Base-by-base conservation (phyloP, 441 rosid species). In the Erodium moschatum region DNA sequence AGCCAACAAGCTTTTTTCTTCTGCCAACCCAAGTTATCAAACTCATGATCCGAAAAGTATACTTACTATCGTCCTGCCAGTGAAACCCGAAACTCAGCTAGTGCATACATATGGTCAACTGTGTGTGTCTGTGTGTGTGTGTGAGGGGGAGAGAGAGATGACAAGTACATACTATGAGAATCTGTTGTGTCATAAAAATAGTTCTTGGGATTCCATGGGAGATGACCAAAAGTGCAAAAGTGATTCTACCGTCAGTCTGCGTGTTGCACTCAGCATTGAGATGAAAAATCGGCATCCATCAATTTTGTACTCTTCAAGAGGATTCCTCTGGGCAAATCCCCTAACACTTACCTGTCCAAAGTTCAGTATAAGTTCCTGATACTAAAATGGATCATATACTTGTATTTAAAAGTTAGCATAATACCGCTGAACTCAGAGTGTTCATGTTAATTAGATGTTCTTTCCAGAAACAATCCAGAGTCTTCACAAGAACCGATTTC, bases 381-480 rank as follows among this genome's bases (percentile, higher is more conserved):
- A 69, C n/a, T 64, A 52, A 68, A 63, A 33, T 4, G 66, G 66
- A 67, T 33, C 40, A 40, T 38, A 60, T 71, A 67, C 65, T 67
- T 46, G 65, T 20, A 68, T 60, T 12, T 27, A 1, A 29, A 29
- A 29, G 40, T 13, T 0, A 63, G 42, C 66, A 40, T 35, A 12
- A 56, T 85, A 93, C 97, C 85, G 98, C 96, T 68, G 97, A 87
- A 79, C 90, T 85, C 68, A 93, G 89, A 82, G 89, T 86, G 80
- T 93, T 93, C 96, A 93, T 90, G 79, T 93, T 93, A 68, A 90
- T 80, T 9, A 93, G 96, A 83, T 93, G 97, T 77, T 93, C 96
- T 77, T 91, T 87, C 97, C 98, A 90, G 80, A 85, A 93, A 70
- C 84, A 88, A 80, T 93, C 97, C 31, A 90, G 81, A 29, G 91